Base-by-base conservation (phyloP, 129 eudicot genomes). In the Deinandra increscens region DNA sequence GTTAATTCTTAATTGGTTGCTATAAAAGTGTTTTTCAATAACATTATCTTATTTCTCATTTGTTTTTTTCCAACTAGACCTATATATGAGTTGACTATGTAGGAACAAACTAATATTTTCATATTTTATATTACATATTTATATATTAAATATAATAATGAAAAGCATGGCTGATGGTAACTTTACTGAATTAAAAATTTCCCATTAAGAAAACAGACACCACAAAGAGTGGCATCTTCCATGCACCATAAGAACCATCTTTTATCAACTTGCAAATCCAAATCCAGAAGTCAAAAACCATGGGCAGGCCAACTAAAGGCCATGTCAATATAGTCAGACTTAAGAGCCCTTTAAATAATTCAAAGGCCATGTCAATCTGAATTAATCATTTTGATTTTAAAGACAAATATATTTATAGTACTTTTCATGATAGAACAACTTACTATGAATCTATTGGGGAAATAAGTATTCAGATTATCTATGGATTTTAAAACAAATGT, bases 221-320 rank as follows among this genome's bases (percentile, higher is more conserved):
- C 78, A 64, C 64, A 50, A 63, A 50, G 20, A 50, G 78, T 63
- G 78, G 78, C 71, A 65, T 63, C 42, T 23, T 73, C 44, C 55
- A 64, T 63, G 43, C 64, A 64, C 56, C 71, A 37, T 46, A 17
- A 64, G 20, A 26, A 22, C 71, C 15, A 22, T 49, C 63, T 55
- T 36, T 73, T 63, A 64, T 60, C 38, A 63, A 63, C 42, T 50
- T 73, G 71, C 39, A 63, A 73, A 38, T 63, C 20, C 42, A 38
- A 64, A 38, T 63, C 20, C 42, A 38, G 50, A 26, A 63, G 42
- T 73, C 71, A 50, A 15, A 49, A 37, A 50, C 64, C 51, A 49
- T 51, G 78, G 64, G 43, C 64, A 55, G 23, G 17, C 17, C 61
- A 55, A 23, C 61, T 22, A 55, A 19, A 23, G 36, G 15, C 33